phyloP scores from a whole-genome alignment of 2,329 filamentous ascomycete species.

The Sporothrix protearum region DNA sequence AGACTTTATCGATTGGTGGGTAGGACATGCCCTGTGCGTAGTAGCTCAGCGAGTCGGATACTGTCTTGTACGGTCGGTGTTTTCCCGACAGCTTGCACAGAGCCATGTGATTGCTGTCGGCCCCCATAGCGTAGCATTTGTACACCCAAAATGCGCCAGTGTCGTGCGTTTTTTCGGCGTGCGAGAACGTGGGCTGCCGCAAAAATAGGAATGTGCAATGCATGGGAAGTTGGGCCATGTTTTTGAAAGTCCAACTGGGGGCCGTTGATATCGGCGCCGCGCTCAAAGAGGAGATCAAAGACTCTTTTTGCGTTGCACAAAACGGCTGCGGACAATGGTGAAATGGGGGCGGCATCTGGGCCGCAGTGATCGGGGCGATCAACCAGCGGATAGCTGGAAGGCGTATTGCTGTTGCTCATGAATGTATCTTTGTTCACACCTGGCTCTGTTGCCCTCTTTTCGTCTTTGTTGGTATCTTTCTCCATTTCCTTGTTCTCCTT shows the following conservation, averaged over 20 bases:
- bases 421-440: not conserved
- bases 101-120: not conserved
- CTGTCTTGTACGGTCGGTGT: not conserved
- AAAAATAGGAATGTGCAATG: conserved; percentile 19
- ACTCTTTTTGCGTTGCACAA: not conserved
- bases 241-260: not conserved
- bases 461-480: not conserved
- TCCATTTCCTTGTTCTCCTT: not conserved
- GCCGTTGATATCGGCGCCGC: conserved; percentile 5
- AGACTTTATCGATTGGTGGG: not conserved
- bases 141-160: not conserved
- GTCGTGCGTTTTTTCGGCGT: not conserved
- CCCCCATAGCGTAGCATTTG: not conserved
- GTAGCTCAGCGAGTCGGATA: not conserved
- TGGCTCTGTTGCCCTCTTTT: not conserved
- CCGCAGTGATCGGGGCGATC: conserved; percentile 4
- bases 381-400: not conserved
- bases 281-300: not conserved
- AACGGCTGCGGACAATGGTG: conserved; percentile 10
- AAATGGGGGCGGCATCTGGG: not conserved
- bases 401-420: not conserved
- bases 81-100: not conserved
- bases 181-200: not conserved
- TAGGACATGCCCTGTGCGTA: not conserved
- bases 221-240: not conserved